phyloP scores from a whole-genome alignment of 495 filamentous ascomycete genomes.

The Annulohypoxylon nitens region DNA sequence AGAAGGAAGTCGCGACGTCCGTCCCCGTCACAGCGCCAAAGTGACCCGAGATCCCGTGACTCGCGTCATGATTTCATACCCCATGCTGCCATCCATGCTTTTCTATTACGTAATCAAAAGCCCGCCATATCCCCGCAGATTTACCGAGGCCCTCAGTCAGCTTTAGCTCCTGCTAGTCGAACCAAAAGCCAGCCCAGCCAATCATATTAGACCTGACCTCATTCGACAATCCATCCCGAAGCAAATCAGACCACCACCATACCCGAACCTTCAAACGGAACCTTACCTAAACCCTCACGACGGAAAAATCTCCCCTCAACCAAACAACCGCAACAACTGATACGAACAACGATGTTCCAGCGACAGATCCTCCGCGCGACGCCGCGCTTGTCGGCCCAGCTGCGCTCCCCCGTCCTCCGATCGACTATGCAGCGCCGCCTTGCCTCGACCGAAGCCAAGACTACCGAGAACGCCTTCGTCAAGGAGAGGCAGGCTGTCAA shows the following conservation, averaged over 20 bases:
- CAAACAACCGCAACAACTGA: conserved; percentile 1
- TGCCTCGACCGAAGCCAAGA: conserved; percentile 61
- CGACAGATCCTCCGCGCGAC: conserved; percentile 71
- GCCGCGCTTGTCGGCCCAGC: conserved; percentile 69
- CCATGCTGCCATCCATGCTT: background rate
- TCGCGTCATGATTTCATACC: conserved; percentile 20
- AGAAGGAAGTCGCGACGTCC: conserved; percentile 45
- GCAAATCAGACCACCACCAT: conserved; percentile 46
- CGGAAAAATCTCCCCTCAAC: conserved; percentile 46
- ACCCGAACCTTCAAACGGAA: conserved; percentile 34
- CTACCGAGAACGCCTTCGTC: conserved; percentile 85
- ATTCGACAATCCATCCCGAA: conserved; percentile 42
- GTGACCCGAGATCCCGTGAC: conserved; percentile 52
- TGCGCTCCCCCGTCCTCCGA: conserved; percentile 68
- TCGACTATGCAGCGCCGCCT: conserved; percentile 74
- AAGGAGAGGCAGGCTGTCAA: conserved; percentile 86
- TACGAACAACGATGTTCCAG: conserved; percentile 69
- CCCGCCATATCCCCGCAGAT: conserved; percentile 45
- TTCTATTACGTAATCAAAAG: background rate
- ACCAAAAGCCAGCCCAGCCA: conserved; percentile 1
- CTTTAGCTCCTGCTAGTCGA: conserved; percentile 19
- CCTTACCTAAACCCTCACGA: conserved; percentile 19
- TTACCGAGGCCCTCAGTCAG: conserved; percentile 44
- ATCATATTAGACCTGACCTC: conserved; percentile 52
- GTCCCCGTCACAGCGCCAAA: conserved; percentile 41